Base-by-base conservation (phyloP, 495 filamentous ascomycete genomes). In the Baudoinia panamericana region DNA sequence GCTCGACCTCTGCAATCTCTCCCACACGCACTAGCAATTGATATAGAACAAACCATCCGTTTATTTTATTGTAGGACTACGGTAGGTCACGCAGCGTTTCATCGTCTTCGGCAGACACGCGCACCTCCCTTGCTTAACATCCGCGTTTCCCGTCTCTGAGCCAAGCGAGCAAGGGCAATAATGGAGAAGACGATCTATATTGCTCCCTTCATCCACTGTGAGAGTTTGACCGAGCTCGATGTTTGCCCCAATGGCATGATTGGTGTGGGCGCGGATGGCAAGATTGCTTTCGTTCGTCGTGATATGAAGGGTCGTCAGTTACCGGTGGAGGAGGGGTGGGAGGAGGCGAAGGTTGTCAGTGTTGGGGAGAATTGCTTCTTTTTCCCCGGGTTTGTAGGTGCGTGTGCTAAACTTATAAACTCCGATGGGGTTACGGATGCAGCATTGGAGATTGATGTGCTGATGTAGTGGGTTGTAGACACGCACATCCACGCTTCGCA, bases 401-500 rank as follows among this genome's bases (percentile, higher is more conserved):
- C 29, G 65, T n/a, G n/a, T n/a, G n/a, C n/a, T 19, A 17, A 17
- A 7, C 22, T 13, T 17, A 37, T 24, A 19, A 19, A 10, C 13
- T 16, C 17, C 13, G 20, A 44, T 5, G 32, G 10, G 13, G 18
- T 23, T 34, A 13, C n/a, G n/a, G n/a, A n/a, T 30, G 22, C 18
- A 35, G 8, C 17, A 19, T 10, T 42, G 17, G 5, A 18, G 9
- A 45, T n/a, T 2, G 34, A 37, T 3, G 13, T 26, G 18, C 2
- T 2, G 19, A 11, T 4, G 18, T 4, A 9, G 10, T 12, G 12
- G 18, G 31, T 18, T 17, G 6, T 18, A 56, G 87, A 96, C 60
- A 93, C 88, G 11, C 88, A 96, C 60, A 80, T 93, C 47, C 88
- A 96, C 59, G 88, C 88, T 31, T 72, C 84, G 0, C 88, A 96